These are phyloP conservation scores for Pseudotsuga menziesii DNA, from an alignment of 75 land plant species.

Conservation along the genomic window DNA sequence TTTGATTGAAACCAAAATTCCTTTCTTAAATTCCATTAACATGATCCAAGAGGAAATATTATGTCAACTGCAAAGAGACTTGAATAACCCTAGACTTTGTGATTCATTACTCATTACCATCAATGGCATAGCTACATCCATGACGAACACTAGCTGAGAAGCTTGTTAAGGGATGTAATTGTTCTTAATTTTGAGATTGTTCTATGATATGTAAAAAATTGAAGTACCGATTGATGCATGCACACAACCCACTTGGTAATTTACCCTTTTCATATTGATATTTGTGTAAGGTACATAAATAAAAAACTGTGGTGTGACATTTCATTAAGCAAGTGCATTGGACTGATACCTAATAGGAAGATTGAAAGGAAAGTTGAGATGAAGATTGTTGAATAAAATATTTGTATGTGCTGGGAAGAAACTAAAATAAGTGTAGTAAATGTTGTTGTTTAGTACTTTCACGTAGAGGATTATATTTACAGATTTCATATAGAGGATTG, in stretches of 20 bases:
- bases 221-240: background rate
- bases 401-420: background rate
- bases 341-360: background rate
- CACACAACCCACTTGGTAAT: background rate
- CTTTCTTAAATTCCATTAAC: too few species aligned
- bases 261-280: background rate
- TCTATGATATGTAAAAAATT: background rate
- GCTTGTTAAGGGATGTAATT: background rate
- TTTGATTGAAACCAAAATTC: slow-evolving; percentile 81
- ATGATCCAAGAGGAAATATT: slow-evolving; percentile 90
- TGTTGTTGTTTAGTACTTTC: too few species aligned
- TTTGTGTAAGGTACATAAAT: background rate
- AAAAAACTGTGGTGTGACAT: background rate
- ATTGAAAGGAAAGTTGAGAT: too few species aligned
- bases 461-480: too few species aligned
- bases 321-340: background rate
- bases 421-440: background rate
- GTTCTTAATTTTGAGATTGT: background rate
- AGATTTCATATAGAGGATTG: too few species aligned
- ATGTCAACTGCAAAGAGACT: slow-evolving; percentile 61
- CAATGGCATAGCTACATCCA: slow-evolving; percentile 93
- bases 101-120: slow-evolving; percentile 91
- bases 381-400: background rate
- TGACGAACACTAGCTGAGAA: slow-evolving; percentile 88
- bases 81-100: slow-evolving; percentile 64